Evolutionary conservation across 768 basidiomycete genomes (phyloP), one percentile per base, ranked within the genome.

Genomic region (Suillus sp.): DNA sequence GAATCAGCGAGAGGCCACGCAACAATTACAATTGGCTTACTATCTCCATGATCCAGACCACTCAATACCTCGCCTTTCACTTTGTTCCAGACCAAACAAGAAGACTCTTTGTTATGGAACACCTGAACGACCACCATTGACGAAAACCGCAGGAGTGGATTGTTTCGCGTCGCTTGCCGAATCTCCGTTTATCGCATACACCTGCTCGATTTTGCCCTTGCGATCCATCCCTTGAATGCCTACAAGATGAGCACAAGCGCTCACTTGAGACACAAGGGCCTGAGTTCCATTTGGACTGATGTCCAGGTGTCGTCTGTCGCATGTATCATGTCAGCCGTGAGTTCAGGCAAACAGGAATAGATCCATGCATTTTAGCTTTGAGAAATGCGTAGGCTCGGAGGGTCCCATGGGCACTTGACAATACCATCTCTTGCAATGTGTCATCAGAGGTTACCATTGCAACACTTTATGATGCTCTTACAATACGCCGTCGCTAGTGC

Each of bases 401-500:
- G 14, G 84, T 88, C 32, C 88, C 88, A 66, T 88, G 0, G 87
- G 86, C 63, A 90, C 77, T 69, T 86, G 84, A 67, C 85, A 88
- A 70, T 86, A 82, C 89, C 89, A 90, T 65, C 88, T 89, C 62
- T 32, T 50, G 53, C 38, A 53, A 38, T 25, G 16, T 42, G 18
- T 54, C 40, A 30, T 76, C 4, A 73, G 68, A 48, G 18, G 37
- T 40, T 40, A 43, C 53, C 35, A 27, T 1, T 54, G 34, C 35
- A 54, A 40, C 11, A 34, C 30, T 10, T 34, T 34, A 60, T 30
- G 50, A 51, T 50, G 10, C 11, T 67, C 86, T 62, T 72, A 90
- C 89, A 91, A 67, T 22, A 86, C 85, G 13, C 89, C 89, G 67
- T 91, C 89, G 60, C 80, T 81, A 34, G 90, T 90, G 2, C 88